A percentile compares a stretch with the other conserved stretches of the same genome.
These are phyloP conservation scores for Quercus berberidifolia DNA, from an alignment of 306 rosid genomes.

Conservation along the genomic window DNA sequence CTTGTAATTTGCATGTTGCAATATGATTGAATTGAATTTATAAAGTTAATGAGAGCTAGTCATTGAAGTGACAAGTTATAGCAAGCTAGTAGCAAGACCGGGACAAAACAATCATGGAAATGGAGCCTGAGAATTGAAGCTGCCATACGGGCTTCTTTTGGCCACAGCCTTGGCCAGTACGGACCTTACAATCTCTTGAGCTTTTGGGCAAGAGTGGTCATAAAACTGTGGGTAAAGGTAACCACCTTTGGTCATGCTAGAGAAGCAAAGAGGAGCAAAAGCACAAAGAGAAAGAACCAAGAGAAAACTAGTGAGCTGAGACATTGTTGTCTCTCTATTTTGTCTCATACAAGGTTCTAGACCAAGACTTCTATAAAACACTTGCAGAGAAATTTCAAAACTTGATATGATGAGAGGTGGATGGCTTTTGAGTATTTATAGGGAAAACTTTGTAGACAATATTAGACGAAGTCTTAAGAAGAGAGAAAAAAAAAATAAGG, in stretches of 20 bases:
- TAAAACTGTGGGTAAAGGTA: conserved; percentile 73
- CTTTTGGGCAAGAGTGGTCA: conserved; percentile 67
- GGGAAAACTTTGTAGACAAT: neutral
- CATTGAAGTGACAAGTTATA: too few species aligned
- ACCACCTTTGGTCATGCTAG: conserved; percentile 26
- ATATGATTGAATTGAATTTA: too few species aligned
- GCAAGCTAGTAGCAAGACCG: conserved; percentile 37
- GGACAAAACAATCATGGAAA: conserved; percentile 89
- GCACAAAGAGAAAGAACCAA: conserved; percentile 57
- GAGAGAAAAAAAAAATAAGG: neutral
- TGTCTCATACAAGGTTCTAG: neutral
- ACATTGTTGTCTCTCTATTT: conserved; percentile 37
- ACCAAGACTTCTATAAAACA: conserved; percentile 1
- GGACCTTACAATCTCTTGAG: conserved; percentile 61
- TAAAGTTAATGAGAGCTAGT: too few species aligned
- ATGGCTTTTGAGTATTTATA: conserved; percentile 38
- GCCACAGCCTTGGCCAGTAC: conserved; percentile 61
- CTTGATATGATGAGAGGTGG: conserved; percentile 24
- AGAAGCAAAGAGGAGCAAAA: conserved; percentile 50
- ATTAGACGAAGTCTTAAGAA: neutral
- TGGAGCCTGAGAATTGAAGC: conserved; percentile 86
- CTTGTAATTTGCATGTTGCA: too few species aligned
- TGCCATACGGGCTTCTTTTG: conserved; percentile 61
- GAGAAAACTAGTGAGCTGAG: conserved; percentile 24
- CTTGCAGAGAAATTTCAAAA: neutral